phyloP scores from a whole-genome alignment of 495 filamentous ascomycete genomes.

The Aspergillus ellipticus region DNA sequence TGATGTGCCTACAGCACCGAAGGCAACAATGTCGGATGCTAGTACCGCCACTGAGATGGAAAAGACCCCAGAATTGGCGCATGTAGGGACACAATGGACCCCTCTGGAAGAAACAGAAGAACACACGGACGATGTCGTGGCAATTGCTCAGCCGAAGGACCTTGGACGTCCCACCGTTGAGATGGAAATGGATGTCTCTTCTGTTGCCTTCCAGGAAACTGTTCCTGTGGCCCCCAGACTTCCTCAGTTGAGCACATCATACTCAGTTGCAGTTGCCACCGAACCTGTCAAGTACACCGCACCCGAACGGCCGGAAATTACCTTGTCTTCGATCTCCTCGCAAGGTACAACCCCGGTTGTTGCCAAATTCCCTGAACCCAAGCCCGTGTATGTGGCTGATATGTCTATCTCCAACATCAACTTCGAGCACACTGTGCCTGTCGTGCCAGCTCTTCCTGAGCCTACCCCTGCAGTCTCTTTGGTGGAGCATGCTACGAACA shows the following conservation, averaged over 20 bases:
- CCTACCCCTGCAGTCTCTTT: slow-evolving; percentile 21
- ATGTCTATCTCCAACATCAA: slow-evolving; percentile 24
- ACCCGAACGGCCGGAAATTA: slow-evolving; percentile 22
- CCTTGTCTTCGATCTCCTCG: slow-evolving; percentile 28
- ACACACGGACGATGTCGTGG: slow-evolving; percentile 27
- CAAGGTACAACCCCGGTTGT: slow-evolving; percentile 23
- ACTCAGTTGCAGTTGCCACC: slow-evolving; percentile 27
- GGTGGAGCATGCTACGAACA: slow-evolving; percentile 17
- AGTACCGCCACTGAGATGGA: slow-evolving; percentile 16
- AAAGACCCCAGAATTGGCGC: slow-evolving; percentile 24
- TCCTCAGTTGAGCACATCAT: slow-evolving; percentile 31
- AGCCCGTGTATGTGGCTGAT: slow-evolving; percentile 21
- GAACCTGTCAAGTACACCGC: slow-evolving; percentile 25
- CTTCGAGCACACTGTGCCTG: slow-evolving; percentile 22
- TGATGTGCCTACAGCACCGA: slow-evolving; percentile 20
- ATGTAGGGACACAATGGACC: slow-evolving; percentile 38
- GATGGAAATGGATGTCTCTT: slow-evolving; percentile 32
- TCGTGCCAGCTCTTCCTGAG: slow-evolving; percentile 19
- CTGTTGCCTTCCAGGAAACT: slow-evolving; percentile 36
- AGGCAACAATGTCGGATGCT: slow-evolving; percentile 11
- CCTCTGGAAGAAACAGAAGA: slow-evolving; percentile 24
- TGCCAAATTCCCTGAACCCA: slow-evolving; percentile 15
- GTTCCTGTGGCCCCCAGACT: slow-evolving; percentile 28
- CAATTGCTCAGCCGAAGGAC: slow-evolving; percentile 15
- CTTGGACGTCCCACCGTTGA: slow-evolving; percentile 16